Conservation (phyloP, 2,329 filamentous ascomycete genomes). For the Lachnellula hyalina region DNA sequence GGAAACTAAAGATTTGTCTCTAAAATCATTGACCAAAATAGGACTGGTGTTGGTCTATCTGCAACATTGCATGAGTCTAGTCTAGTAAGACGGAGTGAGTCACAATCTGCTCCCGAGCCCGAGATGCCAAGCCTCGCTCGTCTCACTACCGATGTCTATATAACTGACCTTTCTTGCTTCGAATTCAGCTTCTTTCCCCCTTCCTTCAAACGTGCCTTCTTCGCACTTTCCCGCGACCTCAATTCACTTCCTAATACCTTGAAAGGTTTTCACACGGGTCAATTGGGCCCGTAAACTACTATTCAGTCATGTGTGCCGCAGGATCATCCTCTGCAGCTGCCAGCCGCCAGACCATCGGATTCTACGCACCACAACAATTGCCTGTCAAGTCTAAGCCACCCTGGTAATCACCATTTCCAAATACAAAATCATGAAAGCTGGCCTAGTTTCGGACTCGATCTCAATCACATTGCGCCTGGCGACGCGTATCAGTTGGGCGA, state of each 20-base stretch:
- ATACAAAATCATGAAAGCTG: background rate
- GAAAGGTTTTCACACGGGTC: conserved; percentile 26
- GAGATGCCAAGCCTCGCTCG: background rate
- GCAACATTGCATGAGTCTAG: too few species aligned
- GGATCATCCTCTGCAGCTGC: conserved; percentile 1
- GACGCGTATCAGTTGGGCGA: background rate
- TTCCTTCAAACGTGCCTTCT: background rate
- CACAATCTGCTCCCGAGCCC: background rate
- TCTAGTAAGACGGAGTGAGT: background rate
- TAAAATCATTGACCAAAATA: too few species aligned
- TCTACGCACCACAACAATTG: conserved; percentile 12
- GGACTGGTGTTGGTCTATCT: too few species aligned
- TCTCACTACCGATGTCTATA: background rate
- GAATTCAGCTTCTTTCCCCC: background rate
- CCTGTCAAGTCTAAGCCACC: conserved; percentile 12
- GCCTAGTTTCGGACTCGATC: background rate
- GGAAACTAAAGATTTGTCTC: too few species aligned
- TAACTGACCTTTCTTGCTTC: background rate
- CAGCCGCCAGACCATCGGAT: conserved; percentile 2
- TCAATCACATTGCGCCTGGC: background rate
- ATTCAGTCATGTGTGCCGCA: conserved; percentile 18
- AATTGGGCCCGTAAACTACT: conserved; percentile 18
- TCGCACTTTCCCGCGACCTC: background rate
- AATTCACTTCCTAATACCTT: background rate
- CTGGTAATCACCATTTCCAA: conserved; percentile 6